Evolutionary conservation across 352 stramenopile species (phyloP).

Genomic region (Phytophthora syringae): DNA sequence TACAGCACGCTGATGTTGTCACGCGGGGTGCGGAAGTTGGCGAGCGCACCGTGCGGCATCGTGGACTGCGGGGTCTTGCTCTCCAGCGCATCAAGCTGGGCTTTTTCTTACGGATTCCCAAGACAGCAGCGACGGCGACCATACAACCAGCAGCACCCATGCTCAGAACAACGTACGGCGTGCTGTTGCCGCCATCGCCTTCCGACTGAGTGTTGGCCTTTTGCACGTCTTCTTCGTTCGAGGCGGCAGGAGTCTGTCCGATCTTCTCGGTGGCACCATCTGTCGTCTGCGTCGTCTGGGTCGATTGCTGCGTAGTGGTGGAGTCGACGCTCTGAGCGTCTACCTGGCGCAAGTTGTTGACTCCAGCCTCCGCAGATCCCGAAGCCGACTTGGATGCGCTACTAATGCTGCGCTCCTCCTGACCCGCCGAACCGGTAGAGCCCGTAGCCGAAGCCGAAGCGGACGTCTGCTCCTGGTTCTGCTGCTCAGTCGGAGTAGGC

Average conservation of each 20-base stretch:
- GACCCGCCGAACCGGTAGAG: slow-evolving; percentile 17
- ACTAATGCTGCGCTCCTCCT: too few species aligned
- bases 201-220: slow-evolving; percentile 44
- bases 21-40: slow-evolving; percentile 60
- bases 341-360: slow-evolving; percentile 27
- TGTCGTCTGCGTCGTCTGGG: slow-evolving; percentile 8
- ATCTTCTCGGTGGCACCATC: slow-evolving; percentile 13
- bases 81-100: slow-evolving; percentile 60
- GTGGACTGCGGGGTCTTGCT: slow-evolving; percentile 55
- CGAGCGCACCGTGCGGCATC: slow-evolving; percentile 32
- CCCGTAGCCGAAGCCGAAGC: slow-evolving; percentile 22
- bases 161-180: slow-evolving; percentile 44
- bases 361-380: slow-evolving; percentile 21
- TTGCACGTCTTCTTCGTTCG: slow-evolving; percentile 40
- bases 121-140: slow-evolving; percentile 58
- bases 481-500: slow-evolving; percentile 28
- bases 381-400: slow-evolving; percentile 23
- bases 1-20: slow-evolving; percentile 64
- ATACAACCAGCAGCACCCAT: slow-evolving; percentile 45
- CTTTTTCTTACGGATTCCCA: slow-evolving; percentile 78
- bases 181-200: neutral
- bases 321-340: slow-evolving; percentile 20
- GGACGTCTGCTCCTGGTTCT: slow-evolving; percentile 9
- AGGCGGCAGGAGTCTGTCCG: slow-evolving; percentile 17
- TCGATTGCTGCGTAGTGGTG: slow-evolving; percentile 6